phyloP scores from a whole-genome alignment of 2,329 filamentous ascomycete species.

The Curvularia verruculosa region DNA sequence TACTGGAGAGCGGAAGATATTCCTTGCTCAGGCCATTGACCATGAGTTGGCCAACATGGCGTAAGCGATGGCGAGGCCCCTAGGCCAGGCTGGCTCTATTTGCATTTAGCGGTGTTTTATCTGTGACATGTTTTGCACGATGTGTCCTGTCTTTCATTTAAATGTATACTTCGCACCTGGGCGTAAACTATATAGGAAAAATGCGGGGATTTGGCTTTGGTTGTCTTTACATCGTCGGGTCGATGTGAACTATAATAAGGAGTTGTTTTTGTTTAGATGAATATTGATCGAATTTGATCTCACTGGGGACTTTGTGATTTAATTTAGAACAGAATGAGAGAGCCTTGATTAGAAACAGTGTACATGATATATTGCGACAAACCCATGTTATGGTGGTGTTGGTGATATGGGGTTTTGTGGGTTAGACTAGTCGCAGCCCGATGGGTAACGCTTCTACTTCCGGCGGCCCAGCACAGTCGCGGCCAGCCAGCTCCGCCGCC shows the following conservation, averaged over 20 bases:
- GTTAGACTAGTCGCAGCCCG: conserved; percentile 2
- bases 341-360: background rate
- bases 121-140: conserved; percentile 21
- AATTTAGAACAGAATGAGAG: too few relatives aligned
- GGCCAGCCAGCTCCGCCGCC: conserved; percentile 23
- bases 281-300: background rate
- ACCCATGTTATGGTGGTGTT: background rate
- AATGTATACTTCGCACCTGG: conserved; percentile 2
- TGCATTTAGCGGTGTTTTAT: conserved; percentile 29
- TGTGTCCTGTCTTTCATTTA: conserved; percentile 15
- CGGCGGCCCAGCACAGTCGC: conserved; percentile 10
- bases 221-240: conserved; percentile 9
- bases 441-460: conserved; percentile 11
- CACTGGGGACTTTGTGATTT: background rate
- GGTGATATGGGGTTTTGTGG: background rate
- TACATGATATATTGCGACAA: background rate
- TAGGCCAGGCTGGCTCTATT: conserved; percentile 11
- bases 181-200: conserved; percentile 17
- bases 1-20: conserved; percentile 81
- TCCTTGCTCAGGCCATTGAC: conserved; percentile 93
- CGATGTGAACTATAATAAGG: conserved; percentile 11
- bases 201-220: conserved; percentile 9
- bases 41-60: conserved; percentile 87
- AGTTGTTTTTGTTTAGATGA: conserved; percentile 3
- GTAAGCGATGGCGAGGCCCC: too few relatives aligned